Conservation (phyloP, 1,284 basidiomycete species). For the Fomes fomentarius region DNA sequence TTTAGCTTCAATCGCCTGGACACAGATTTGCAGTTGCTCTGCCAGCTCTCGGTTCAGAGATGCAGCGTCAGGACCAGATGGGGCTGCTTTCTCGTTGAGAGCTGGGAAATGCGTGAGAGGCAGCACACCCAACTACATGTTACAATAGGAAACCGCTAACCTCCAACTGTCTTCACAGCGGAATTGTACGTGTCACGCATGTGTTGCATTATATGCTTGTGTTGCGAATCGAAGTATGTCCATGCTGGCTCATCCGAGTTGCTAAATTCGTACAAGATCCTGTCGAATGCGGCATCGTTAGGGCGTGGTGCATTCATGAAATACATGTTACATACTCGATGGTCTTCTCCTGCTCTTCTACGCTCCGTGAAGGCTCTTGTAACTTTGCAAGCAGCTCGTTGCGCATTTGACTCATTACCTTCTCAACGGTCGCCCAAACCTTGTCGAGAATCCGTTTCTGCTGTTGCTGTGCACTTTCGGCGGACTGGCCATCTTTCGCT, state of each 20-base stretch:
- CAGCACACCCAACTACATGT: too few species aligned
- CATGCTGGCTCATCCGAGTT: slow-evolving; percentile 87
- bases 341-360: slow-evolving; percentile 97
- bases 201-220: slow-evolving; percentile 80
- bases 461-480: slow-evolving; percentile 64
- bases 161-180: slow-evolving; percentile 55
- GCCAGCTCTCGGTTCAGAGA: slow-evolving; percentile 49
- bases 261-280: slow-evolving; percentile 85
- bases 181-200: slow-evolving; percentile 74
- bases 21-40: slow-evolving; percentile 57
- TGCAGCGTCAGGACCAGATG: slow-evolving; percentile 39
- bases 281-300: slow-evolving; percentile 36
- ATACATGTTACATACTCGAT: slow-evolving; percentile 73
- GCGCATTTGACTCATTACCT: slow-evolving; percentile 92
- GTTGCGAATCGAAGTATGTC: slow-evolving; percentile 94
- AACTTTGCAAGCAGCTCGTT: slow-evolving; percentile 77
- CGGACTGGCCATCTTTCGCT: slow-evolving; percentile 56
- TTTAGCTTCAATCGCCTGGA: slow-evolving; percentile 64
- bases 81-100: slow-evolving; percentile 44
- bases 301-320: not conserved
- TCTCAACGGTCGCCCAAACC: slow-evolving; percentile 95
- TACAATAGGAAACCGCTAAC: slow-evolving; percentile 40
- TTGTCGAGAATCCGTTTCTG: slow-evolving; percentile 94
- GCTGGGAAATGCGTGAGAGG: slow-evolving; percentile 37
- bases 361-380: slow-evolving; percentile 75